These are phyloP conservation scores for Epichloe amarillans DNA, from an alignment of 2,329 filamentous ascomycete species.

Conservation along the genomic window DNA sequence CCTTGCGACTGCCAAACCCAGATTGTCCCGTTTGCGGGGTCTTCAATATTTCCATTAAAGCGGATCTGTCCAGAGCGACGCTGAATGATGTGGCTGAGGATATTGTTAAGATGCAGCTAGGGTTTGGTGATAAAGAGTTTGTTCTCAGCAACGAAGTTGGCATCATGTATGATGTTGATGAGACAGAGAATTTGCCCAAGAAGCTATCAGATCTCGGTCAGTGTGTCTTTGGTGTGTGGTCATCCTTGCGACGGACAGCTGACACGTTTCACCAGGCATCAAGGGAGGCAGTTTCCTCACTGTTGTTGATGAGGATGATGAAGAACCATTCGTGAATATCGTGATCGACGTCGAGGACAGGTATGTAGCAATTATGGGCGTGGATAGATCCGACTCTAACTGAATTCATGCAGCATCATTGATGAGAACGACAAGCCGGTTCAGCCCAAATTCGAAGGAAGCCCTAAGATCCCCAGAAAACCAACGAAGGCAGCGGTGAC, in stretches of 20 bases:
- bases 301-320: constrained; percentile 69
- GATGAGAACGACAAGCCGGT: constrained; percentile 40
- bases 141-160: constrained; percentile 61
- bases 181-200: constrained; percentile 73
- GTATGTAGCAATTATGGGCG: constrained; percentile 26
- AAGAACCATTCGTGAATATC: constrained; percentile 64
- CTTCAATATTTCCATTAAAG: constrained; percentile 50
- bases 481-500: constrained; percentile 29
- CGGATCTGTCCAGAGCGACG: constrained; percentile 60
- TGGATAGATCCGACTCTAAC: constrained; percentile 5
- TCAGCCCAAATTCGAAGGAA: constrained; percentile 29
- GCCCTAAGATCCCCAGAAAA: constrained; percentile 38
- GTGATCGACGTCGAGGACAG: constrained; percentile 55
- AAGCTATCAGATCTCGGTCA: constrained; percentile 63
- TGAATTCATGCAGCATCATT: constrained; percentile 25
- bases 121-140: constrained; percentile 67
- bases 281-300: constrained; percentile 64
- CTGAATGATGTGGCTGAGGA: constrained; percentile 67
- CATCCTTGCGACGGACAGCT: neutral
- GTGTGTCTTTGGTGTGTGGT: constrained; percentile 5
- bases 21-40: constrained; percentile 75
- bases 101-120: constrained; percentile 55
- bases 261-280: constrained; percentile 40
- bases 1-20: constrained; percentile 53
- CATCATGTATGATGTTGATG: constrained; percentile 79